phyloP scores from a whole-genome alignment of 2,329 filamentous ascomycete species.

The Xylaria digitata region DNA sequence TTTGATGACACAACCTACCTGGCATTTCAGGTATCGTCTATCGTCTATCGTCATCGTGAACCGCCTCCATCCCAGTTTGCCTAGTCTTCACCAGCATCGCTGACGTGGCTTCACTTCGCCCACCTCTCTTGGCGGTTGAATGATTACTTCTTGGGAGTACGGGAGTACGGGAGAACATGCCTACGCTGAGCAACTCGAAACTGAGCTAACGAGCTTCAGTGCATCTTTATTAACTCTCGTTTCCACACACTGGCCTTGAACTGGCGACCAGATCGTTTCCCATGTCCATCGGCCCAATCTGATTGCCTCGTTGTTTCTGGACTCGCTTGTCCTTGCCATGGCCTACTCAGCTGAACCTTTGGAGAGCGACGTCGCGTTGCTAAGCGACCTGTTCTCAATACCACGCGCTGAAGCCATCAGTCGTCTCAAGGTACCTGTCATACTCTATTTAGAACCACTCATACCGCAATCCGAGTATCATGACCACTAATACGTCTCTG shows the following conservation, averaged over 20 bases:
- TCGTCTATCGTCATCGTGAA: constrained; percentile 13
- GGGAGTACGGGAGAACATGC: constrained; percentile 28
- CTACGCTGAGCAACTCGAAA: constrained; percentile 10
- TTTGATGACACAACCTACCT: not conserved
- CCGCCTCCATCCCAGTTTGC: constrained; percentile 7
- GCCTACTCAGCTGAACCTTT: constrained; percentile 38
- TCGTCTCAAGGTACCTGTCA: constrained; percentile 45
- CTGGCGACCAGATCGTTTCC: constrained; percentile 20
- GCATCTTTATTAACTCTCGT: constrained; percentile 14
- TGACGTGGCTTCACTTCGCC: constrained; percentile 23
- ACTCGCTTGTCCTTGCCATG: constrained; percentile 41
- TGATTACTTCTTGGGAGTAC: constrained; percentile 20
- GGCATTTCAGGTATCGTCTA: not conserved
- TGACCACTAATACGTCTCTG: constrained; percentile 16
- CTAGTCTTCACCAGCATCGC: constrained; percentile 18
- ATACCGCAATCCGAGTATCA: constrained; percentile 25
- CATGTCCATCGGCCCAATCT: constrained; percentile 29
- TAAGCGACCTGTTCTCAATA: constrained; percentile 42
- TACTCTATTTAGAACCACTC: constrained; percentile 4
- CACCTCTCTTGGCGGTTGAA: constrained; percentile 9
- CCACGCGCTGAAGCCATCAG: constrained; percentile 42
- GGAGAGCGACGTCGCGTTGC: constrained; percentile 36
- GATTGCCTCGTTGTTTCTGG: constrained; percentile 8
- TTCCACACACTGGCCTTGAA: not conserved
- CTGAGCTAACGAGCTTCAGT: constrained; percentile 25